A percentile compares a stretch with the other conserved stretches of the same genome.
Conservation (phyloP, 495 filamentous ascomycete genomes). For the Aspergillus funiculosus region DNA sequence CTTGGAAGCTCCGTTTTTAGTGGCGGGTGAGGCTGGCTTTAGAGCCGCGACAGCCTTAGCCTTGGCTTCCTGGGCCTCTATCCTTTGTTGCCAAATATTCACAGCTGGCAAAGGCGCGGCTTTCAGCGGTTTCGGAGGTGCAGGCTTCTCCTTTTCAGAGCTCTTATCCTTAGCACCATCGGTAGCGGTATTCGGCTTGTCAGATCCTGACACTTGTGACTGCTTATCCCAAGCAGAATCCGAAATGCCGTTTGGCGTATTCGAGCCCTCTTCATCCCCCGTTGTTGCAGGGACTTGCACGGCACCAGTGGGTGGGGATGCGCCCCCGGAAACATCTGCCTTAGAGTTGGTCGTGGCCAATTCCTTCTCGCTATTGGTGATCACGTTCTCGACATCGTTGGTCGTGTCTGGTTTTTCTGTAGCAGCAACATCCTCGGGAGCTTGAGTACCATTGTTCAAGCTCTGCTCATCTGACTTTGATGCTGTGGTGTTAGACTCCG, state of each 20-base stretch:
- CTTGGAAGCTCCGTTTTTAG: constrained; percentile 33
- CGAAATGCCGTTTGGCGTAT: constrained; percentile 57
- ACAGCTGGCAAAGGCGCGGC: constrained; percentile 76
- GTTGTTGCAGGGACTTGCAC: constrained; percentile 54
- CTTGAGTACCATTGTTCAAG: constrained; percentile 10
- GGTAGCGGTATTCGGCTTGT: constrained; percentile 29
- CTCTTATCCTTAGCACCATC: constrained; percentile 37
- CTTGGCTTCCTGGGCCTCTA: constrained; percentile 63
- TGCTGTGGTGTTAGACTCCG: constrained; percentile 26
- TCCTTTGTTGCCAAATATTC: constrained; percentile 79
- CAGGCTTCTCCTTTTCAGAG: constrained; percentile 44
- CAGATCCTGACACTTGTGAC: constrained; percentile 48
- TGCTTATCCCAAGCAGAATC: constrained; percentile 64
- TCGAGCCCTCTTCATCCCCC: constrained; percentile 67
- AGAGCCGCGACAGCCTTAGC: constrained; percentile 45
- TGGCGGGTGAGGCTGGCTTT: constrained; percentile 19
- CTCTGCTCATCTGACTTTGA: constrained; percentile 30
- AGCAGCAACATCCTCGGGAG: constrained; percentile 18
- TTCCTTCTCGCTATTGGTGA: constrained; percentile 26
- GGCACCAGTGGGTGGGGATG: constrained; percentile 64
- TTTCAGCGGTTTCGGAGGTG: constrained; percentile 59
- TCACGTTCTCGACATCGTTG: constrained; percentile 26
- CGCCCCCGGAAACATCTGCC: constrained; percentile 46
- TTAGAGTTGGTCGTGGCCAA: constrained; percentile 30
- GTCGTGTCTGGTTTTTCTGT: constrained; percentile 24